Evolutionary conservation across 2,329 filamentous ascomycete genomes (phyloP), one percentile per base, ranked within the genome.

Genomic region (Rhynchosporium graminicola): DNA sequence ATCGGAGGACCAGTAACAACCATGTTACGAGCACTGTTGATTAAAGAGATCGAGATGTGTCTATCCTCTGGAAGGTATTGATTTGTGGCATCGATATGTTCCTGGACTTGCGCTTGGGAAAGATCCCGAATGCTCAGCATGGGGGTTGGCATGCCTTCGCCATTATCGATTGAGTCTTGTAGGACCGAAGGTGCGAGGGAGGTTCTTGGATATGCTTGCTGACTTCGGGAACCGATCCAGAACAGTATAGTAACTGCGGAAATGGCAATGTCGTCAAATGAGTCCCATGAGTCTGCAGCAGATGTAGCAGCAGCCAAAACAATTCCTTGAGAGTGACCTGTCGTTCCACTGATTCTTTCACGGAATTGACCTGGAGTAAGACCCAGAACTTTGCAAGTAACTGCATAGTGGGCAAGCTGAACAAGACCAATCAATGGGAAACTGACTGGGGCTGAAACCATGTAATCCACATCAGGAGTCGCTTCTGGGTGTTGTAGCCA

Each of bases 111-210:
- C 48, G 88, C 84, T 72, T 90, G 86, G 0, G 94, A 89, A 33
- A 99, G 85, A 74, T 99, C 95, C 56, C 95, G 91, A 69, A 99
- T 96, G 73, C 95, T 98, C 69, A 99, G 80, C 95, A 99, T 99
- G 47, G 95, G 96, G 1, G 95, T 98, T 1, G 96, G 95, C 5
- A 84, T 85, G n/a, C 96, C 96, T 79, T 99, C 95, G 58, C 95
- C 94, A 75, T 95, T 88, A 74, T 97, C 94, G 68, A 92, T 84
- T 1, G 95, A 97, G 77, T 99, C 95, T 74, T 94, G 91, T 59
- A 99, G 83, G 73, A 94, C 91, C 50, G 87, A 90, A 0, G 95
- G 96, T 3, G 93, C 92, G 72, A 99, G 84, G 40, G 95, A 98
- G 3, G 95, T 99, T 70, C 91, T 87, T 45, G 95, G 96, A 78